These are phyloP conservation scores for Macroventuria anomochaeta DNA, from an alignment of 2,329 filamentous ascomycete genomes.

Conservation along the genomic window DNA sequence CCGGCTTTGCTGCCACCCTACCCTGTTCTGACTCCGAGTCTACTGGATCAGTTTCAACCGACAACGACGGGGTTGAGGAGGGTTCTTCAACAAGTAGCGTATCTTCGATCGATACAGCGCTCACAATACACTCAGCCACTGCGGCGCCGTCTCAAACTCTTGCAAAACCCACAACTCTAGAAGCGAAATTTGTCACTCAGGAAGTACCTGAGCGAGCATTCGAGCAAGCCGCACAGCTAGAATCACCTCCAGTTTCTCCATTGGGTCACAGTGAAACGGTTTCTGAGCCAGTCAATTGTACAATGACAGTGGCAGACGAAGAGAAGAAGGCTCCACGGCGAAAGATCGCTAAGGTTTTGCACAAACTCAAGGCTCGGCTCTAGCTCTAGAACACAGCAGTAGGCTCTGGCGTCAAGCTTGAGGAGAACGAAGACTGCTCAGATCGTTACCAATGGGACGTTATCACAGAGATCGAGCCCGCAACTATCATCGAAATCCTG, in stretches of 20 bases:
- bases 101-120: not conserved
- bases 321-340: not conserved
- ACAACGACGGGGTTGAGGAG: not conserved
- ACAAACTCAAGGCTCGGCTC: not conserved
- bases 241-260: too few relatives aligned
- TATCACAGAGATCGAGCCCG: not conserved
- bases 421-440: not conserved
- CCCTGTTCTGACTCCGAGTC: not conserved
- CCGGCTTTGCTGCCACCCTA: not conserved
- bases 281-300: not conserved
- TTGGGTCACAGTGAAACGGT: too few relatives aligned
- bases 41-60: not conserved
- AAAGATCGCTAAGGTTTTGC: not conserved
- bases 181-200: not conserved
- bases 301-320: not conserved
- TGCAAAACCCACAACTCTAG: not conserved
- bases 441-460: conserved; percentile 5
- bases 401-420: not conserved
- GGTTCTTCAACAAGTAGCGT: not conserved
- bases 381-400: not conserved
- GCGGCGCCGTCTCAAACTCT: too few relatives aligned
- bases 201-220: too few relatives aligned
- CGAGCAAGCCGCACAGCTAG: too few relatives aligned
- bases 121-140: not conserved
- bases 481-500: not conserved